These are phyloP conservation scores for Pythium folliculosum DNA, from an alignment of 352 stramenopile genomes.

Conservation along the genomic window DNA sequence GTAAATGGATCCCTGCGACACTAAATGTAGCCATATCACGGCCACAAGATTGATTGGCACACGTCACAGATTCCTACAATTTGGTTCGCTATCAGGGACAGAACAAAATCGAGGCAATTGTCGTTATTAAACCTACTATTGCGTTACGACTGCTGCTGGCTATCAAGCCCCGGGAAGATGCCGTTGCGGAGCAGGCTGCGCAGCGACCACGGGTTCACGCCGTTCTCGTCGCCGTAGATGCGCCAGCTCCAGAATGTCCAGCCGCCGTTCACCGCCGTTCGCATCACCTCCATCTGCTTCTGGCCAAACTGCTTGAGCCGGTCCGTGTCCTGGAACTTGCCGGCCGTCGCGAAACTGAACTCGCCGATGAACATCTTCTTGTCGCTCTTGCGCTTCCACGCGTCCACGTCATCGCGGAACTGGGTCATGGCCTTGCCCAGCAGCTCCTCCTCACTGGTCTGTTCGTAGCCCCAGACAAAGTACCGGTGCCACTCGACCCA, in stretches of 20 bases:
- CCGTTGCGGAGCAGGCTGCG: slow-evolving; percentile 52
- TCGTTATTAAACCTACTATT: too few species aligned
- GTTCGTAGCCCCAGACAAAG: slow-evolving; percentile 82
- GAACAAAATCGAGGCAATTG: too few species aligned
- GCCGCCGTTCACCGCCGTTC: slow-evolving; percentile 53
- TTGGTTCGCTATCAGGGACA: too few species aligned
- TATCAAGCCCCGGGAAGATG: slow-evolving; percentile 15
- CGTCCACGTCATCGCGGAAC: slow-evolving; percentile 40
- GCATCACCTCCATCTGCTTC: slow-evolving; percentile 49
- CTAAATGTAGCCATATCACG: not conserved
- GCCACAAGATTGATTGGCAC: not conserved
- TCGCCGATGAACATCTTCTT: slow-evolving; percentile 61
- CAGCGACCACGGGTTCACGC: slow-evolving; percentile 67
- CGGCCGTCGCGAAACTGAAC: slow-evolving; percentile 60
- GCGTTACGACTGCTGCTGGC: slow-evolving; percentile 10
- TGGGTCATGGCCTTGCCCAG: slow-evolving; percentile 47
- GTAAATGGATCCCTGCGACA: not conserved
- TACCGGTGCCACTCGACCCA: slow-evolving; percentile 87
- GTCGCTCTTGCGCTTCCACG: slow-evolving; percentile 43
- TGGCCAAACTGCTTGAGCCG: slow-evolving; percentile 53
- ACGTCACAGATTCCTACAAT: not conserved
- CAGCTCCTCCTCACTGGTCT: slow-evolving; percentile 49
- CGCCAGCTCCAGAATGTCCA: slow-evolving; percentile 80
- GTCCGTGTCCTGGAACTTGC: slow-evolving; percentile 52
- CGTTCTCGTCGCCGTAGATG: slow-evolving; percentile 61